Conservation (phyloP, 176 grass and related monocot genomes). For the Thalia dealbata region DNA sequence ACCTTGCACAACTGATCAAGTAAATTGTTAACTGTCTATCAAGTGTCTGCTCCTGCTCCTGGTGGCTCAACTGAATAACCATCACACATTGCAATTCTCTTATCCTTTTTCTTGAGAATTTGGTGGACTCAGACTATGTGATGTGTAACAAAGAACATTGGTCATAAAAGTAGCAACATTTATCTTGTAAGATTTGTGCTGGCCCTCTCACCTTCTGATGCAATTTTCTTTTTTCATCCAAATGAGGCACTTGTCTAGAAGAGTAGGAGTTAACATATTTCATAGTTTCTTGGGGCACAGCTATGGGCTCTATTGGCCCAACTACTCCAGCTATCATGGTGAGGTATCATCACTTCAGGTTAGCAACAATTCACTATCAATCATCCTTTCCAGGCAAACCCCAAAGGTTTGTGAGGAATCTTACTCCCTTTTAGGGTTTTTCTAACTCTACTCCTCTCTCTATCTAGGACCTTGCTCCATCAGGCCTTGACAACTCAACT, state of each 20-base stretch:
- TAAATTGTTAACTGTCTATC: background rate
- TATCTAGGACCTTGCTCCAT: background rate
- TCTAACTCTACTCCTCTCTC: background rate
- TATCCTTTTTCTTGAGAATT: background rate
- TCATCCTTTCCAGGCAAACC: background rate
- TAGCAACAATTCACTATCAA: background rate
- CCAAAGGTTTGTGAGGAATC: background rate
- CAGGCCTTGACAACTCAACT: background rate
- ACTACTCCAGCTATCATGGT: background rate
- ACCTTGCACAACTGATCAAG: conserved; percentile 21
- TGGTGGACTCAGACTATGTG: background rate
- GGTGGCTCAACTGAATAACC: background rate
- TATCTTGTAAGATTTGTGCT: too few relatives aligned
- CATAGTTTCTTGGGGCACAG: background rate
- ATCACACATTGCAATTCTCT: background rate
- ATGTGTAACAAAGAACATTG: background rate
- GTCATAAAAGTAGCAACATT: background rate
- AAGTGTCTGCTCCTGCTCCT: background rate
- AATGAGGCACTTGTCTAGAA: background rate
- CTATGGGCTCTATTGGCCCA: background rate
- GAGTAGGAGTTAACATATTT: background rate
- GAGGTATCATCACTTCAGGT: background rate
- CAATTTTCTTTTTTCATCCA: background rate
- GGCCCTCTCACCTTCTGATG: too few relatives aligned
- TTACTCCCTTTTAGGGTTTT: background rate